Percentiles rank a stretch among this genome's conserved stretches.
phyloP scores from a whole-genome alignment of 1,284 basidiomycete genomes.

The Trichosporon sp. region DNA sequence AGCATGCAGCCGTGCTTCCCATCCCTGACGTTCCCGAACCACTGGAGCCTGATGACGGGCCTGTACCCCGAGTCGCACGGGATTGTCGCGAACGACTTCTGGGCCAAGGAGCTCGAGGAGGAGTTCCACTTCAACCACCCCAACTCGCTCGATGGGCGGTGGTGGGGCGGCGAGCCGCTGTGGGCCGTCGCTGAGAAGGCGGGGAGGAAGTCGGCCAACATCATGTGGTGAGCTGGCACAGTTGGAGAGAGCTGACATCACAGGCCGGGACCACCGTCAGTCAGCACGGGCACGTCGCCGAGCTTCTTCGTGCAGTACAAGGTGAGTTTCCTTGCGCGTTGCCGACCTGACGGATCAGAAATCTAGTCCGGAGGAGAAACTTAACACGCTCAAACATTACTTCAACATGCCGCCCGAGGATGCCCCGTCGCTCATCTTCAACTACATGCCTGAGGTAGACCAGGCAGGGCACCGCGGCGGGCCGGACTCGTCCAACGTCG shows the following conservation, averaged over 20 bases:
- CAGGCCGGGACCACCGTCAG: conserved; percentile 80
- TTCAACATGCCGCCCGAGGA: conserved; percentile 70
- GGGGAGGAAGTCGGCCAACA: conserved; percentile 74
- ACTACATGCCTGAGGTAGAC: conserved; percentile 61
- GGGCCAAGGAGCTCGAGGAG: conserved; percentile 66
- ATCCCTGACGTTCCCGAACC: conserved; percentile 88
- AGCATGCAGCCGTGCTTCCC: conserved; percentile 84
- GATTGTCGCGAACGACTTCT: conserved; percentile 89
- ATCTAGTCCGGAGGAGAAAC: conserved; percentile 68
- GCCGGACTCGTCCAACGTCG: conserved; percentile 70
- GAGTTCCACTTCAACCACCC: conserved; percentile 62
- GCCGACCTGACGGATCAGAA: conserved; percentile 30
- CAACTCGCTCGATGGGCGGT: conserved; percentile 67
- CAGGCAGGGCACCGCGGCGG: conserved; percentile 70
- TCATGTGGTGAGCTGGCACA: conserved; percentile 74
- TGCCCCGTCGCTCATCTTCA: conserved; percentile 76
- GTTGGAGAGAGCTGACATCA: neutral
- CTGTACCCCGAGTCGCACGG: conserved; percentile 84
- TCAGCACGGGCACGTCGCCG: conserved; percentile 65
- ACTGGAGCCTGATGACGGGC: conserved; percentile 85
- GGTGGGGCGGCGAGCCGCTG: conserved; percentile 90
- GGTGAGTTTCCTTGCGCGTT: conserved; percentile 55
- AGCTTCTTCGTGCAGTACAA: conserved; percentile 77
- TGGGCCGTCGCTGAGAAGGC: conserved; percentile 81
- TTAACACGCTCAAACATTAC: conserved; percentile 73